These are phyloP conservation scores for Entonaema liquescens DNA, from an alignment of 495 filamentous ascomycete species.

Conservation along the genomic window DNA sequence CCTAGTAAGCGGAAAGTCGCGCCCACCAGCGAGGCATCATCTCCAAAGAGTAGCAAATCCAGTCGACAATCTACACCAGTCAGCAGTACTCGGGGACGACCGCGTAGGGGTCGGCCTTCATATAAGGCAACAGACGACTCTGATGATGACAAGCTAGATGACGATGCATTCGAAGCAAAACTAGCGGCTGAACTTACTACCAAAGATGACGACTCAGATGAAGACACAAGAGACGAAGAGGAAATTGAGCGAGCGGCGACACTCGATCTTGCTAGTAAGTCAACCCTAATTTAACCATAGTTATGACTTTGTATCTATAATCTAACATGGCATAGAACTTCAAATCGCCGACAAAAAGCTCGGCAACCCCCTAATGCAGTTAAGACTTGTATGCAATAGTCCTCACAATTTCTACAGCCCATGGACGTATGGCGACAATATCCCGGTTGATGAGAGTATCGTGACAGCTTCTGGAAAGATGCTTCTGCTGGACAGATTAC, in stretches of 20 bases:
- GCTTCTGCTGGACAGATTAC: conserved; percentile 87
- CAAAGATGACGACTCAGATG: conserved; percentile 63
- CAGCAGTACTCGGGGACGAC: conserved; percentile 56
- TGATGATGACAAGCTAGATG: conserved; percentile 77
- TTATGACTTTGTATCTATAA: too few relatives aligned
- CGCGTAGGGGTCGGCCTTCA: conserved; percentile 51
- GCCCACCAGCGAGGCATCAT: conserved; percentile 43
- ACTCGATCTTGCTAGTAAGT: conserved; percentile 79
- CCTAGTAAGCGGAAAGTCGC: conserved; percentile 57
- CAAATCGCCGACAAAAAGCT: conserved; percentile 93
- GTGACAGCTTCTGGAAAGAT: conserved; percentile 93
- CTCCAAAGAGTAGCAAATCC: conserved; percentile 74
- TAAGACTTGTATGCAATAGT: conserved; percentile 89
- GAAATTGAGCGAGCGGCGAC: conserved; percentile 75
- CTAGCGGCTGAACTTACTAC: conserved; percentile 67
- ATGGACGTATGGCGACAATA: conserved; percentile 65
- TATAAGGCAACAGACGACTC: conserved; percentile 61
- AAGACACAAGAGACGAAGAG: conserved; percentile 55
- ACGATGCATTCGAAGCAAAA: conserved; percentile 75
- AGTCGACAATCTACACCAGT: conserved; percentile 76
- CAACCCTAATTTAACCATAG: too few relatives aligned
- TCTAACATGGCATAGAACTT: conserved; percentile 60
- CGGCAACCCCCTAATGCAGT: conserved; percentile 92
- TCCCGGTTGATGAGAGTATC: conserved; percentile 75
- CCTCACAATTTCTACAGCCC: conserved; percentile 98